phyloP scores from a whole-genome alignment of 2,329 filamentous ascomycete genomes.

The Colletotrichum incanum region DNA sequence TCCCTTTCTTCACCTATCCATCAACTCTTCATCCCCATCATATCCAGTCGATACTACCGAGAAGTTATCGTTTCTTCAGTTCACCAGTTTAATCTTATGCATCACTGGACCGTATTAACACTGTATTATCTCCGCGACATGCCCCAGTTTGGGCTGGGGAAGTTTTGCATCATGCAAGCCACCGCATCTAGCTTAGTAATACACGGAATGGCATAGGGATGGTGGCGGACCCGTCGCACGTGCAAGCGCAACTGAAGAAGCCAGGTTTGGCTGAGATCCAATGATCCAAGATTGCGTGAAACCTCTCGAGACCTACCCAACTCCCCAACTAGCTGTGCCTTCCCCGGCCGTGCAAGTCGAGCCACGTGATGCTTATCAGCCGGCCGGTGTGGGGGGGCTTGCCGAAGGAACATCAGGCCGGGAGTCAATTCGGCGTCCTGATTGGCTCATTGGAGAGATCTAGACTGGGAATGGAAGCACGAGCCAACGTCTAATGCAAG shows the following conservation, averaged over 20 bases:
- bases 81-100: not conserved
- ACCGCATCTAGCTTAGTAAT: not conserved
- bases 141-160: not conserved
- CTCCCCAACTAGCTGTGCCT: not conserved
- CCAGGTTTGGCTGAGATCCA: not conserved
- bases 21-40: not conserved
- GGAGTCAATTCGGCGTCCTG: slow-evolving; percentile 31
- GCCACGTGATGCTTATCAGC: slow-evolving; percentile 35
- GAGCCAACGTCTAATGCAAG: slow-evolving; percentile 43
- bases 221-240: not conserved
- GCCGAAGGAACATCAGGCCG: slow-evolving; percentile 25
- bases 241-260: not conserved
- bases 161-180: not conserved
- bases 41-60: not conserved
- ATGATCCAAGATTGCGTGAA: not conserved
- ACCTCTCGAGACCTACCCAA: not conserved
- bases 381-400: slow-evolving; percentile 4
- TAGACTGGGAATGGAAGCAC: slow-evolving; percentile 25
- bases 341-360: slow-evolving; percentile 17
- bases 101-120: not conserved
- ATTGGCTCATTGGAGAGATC: slow-evolving; percentile 26
- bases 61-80: not conserved
- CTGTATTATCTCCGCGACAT: not conserved
- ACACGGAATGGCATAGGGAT: not conserved
- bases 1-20: not conserved